A percentile compares a stretch with the other conserved stretches of the same genome.
These are phyloP conservation scores for Emmonsiellopsis sp. DNA, from an alignment of 2,329 filamentous ascomycete genomes.

Conservation along the genomic window DNA sequence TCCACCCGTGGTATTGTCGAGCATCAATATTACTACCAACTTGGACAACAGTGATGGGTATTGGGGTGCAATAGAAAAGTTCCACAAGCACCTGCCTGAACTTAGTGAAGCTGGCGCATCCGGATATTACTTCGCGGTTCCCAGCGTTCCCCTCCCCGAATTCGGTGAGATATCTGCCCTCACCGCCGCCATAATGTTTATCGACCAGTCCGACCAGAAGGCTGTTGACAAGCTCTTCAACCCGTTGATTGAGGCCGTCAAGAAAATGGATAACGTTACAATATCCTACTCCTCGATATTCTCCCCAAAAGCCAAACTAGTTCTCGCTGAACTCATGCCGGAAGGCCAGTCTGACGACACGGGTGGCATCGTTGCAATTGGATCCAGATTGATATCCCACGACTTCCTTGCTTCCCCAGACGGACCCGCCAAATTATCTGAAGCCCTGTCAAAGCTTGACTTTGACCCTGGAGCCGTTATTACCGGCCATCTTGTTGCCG, in stretches of 20 bases:
- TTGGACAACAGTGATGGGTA: slow-evolving; percentile 9
- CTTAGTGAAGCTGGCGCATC: slow-evolving; percentile 37
- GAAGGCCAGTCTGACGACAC: slow-evolving; percentile 16
- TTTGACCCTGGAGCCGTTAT: slow-evolving; percentile 14
- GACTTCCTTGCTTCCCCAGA: slow-evolving; percentile 21
- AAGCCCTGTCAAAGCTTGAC: slow-evolving; percentile 23
- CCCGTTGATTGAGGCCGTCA: slow-evolving; percentile 14
- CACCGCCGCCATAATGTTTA: slow-evolving; percentile 13
- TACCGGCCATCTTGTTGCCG: slow-evolving; percentile 24
- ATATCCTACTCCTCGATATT: slow-evolving; percentile 11
- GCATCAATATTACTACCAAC: slow-evolving; percentile 15
- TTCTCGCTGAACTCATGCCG: slow-evolving; percentile 13
- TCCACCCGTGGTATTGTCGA: slow-evolving; percentile 23
- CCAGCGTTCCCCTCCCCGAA: slow-evolving; percentile 20
- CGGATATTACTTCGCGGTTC: slow-evolving; percentile 30
- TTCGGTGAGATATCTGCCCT: slow-evolving; percentile 19
- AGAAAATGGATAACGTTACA: slow-evolving; percentile 11
- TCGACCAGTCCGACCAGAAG: slow-evolving; percentile 16
- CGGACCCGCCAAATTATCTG: slow-evolving; percentile 23
- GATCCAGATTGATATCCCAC: slow-evolving; percentile 25
- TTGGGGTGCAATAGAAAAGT: slow-evolving; percentile 18
- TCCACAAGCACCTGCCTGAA: slow-evolving; percentile 35
- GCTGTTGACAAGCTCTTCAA: slow-evolving; percentile 13
- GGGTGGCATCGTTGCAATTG: slow-evolving; percentile 17
- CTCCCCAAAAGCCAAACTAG: slow-evolving; percentile 15